These are phyloP conservation scores for Toxicodendron radicans DNA, from an alignment of 345 rosid genomes.

Conservation along the genomic window DNA sequence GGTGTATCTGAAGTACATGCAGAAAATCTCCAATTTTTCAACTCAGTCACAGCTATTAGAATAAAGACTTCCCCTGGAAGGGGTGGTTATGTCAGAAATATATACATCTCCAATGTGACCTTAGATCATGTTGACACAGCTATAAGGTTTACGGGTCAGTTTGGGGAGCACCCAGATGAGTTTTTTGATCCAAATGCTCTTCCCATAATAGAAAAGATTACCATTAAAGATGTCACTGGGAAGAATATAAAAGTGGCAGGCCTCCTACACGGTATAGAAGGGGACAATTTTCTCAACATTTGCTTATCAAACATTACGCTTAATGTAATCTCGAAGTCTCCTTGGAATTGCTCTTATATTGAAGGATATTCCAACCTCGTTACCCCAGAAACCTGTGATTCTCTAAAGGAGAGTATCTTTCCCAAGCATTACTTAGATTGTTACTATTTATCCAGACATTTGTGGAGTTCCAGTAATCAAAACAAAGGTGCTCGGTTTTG, in stretches of 20 bases:
- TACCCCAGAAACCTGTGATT: conserved; percentile 70
- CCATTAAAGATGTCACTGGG: conserved; percentile 72
- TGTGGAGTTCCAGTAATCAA: conserved; percentile 41
- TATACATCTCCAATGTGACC: conserved; percentile 60
- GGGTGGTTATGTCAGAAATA: conserved; percentile 88
- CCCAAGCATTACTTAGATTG: conserved; percentile 68
- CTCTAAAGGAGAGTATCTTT: conserved; percentile 53
- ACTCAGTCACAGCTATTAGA: conserved; percentile 64
- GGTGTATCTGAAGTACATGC: conserved; percentile 84
- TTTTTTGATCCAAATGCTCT: conserved; percentile 66
- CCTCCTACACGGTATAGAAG: conserved; percentile 80
- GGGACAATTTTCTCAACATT: conserved; percentile 60
- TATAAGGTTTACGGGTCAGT: conserved; percentile 65
- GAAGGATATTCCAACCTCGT: conserved; percentile 78
- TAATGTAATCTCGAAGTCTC: conserved; percentile 40
- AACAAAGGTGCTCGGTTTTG: conserved; percentile 51
- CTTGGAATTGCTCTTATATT: conserved; percentile 81
- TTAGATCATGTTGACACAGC: conserved; percentile 60
- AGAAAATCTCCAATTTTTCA: conserved; percentile 54
- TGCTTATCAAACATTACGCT: conserved; percentile 74
- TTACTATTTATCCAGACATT: conserved; percentile 46
- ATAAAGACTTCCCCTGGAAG: conserved; percentile 91
- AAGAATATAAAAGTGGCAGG: conserved; percentile 68
- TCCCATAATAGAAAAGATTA: conserved; percentile 65
- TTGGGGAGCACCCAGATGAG: conserved; percentile 92